phyloP scores from a whole-genome alignment of 1,139 yeast genomes.

The Insectozyma bohioensis region DNA sequence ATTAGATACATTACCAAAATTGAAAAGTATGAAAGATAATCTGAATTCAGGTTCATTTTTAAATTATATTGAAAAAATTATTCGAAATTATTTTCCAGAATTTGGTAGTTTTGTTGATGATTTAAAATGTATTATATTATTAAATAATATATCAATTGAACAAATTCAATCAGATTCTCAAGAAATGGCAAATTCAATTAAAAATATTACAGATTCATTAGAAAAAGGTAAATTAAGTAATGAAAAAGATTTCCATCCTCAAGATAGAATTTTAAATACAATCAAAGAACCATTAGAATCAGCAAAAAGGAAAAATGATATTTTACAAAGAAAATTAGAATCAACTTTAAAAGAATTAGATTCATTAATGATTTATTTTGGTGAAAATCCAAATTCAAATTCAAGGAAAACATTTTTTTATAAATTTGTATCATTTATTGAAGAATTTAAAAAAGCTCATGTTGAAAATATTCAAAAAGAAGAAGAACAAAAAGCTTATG shows the following conservation, averaged over 20 bases:
- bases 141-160: slow-evolving; percentile 73
- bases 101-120: slow-evolving; percentile 77
- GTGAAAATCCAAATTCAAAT: slow-evolving; percentile 71
- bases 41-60: slow-evolving; percentile 77
- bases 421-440: slow-evolving; percentile 38
- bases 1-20: slow-evolving; percentile 75
- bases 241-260: slow-evolving; percentile 66
- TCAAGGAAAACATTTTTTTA: slow-evolving; percentile 38
- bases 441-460: slow-evolving; percentile 46
- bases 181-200: slow-evolving; percentile 57
- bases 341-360: slow-evolving; percentile 55
- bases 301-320: slow-evolving; percentile 62
- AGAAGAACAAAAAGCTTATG: slow-evolving; percentile 45
- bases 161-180: slow-evolving; percentile 71
- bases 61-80: slow-evolving; percentile 81
- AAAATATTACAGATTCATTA: slow-evolving; percentile 55
- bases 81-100: slow-evolving; percentile 77
- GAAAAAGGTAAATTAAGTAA: slow-evolving; percentile 77
- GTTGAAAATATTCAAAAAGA: slow-evolving; percentile 48
- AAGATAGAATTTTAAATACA: slow-evolving; percentile 59
- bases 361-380: slow-evolving; percentile 73
- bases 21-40: slow-evolving; percentile 83
- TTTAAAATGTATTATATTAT: slow-evolving; percentile 56
- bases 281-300: slow-evolving; percentile 51
- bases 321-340: slow-evolving; percentile 56